Evolutionary conservation across 139 green algal genomes (phyloP).

Genomic region (Spirogloea muscicola): DNA sequence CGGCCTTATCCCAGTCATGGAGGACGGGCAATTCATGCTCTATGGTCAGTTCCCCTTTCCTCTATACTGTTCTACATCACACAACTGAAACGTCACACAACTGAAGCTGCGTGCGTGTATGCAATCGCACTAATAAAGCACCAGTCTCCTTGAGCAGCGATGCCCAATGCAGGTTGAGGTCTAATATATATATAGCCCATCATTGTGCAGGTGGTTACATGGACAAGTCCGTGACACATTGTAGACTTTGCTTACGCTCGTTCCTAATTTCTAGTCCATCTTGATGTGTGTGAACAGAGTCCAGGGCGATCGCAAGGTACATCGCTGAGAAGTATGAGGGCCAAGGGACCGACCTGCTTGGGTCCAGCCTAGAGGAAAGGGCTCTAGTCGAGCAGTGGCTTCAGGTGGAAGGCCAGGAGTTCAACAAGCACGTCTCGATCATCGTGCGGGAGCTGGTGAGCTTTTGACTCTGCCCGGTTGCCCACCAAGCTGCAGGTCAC

Average conservation of each 20-base stretch:
- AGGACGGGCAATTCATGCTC: conserved; percentile 22
- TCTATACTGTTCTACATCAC: not conserved
- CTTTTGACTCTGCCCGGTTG: too few relatives aligned
- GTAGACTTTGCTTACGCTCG: not conserved
- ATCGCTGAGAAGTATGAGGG: conserved; percentile 16
- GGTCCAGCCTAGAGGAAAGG: conserved; percentile 14
- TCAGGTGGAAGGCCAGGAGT: conserved; percentile 39
- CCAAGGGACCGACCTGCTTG: conserved; percentile 23
- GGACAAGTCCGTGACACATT: not conserved
- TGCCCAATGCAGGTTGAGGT: not conserved
- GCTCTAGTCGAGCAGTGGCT: conserved; percentile 43
- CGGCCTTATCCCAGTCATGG: conserved; percentile 19
- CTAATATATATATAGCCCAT: not conserved
- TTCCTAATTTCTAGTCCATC: not conserved
- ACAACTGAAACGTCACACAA: not conserved
- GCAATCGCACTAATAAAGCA: not conserved
- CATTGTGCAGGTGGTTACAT: conserved; percentile 3
- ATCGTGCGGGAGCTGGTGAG: conserved; percentile 37
- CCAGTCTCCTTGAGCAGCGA: too few relatives aligned
- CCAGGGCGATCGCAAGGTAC: conserved; percentile 28
- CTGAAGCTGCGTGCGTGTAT: not conserved
- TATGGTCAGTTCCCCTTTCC: conserved; percentile 20
- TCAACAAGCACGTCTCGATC: conserved; percentile 17
- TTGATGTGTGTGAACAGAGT: conserved; percentile 6
- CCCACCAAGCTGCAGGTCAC: too few relatives aligned